Evolutionary conservation across 768 basidiomycete genomes (phyloP), one percentile per base, ranked within the genome.

Genomic region (Boletus sp.): DNA sequence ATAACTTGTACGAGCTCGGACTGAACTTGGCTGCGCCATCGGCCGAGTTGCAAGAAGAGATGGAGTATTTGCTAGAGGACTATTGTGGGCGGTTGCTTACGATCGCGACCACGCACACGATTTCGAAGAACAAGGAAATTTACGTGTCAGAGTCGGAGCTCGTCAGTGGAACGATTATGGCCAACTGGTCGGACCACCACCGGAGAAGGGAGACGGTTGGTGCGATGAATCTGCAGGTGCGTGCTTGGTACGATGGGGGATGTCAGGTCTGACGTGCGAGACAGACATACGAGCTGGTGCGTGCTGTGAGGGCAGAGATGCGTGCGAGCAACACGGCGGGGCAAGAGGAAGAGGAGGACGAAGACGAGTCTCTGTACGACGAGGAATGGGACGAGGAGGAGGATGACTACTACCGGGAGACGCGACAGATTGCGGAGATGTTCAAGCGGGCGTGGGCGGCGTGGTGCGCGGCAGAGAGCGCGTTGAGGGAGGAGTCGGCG

Each of bases 161-260:
- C 1, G 67, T 77, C 13, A 77, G 75, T 33, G 76, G 76, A 19
- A 77, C 77, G 21, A 78, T 77, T 25, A 73, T 76, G 62, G 75
- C 73, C 11, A 73, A 70, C 47, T 77, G 76, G 70, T 55, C 66
- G 7, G 76, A 77, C 60, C 77, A 75, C 56, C 70, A 72, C 30
- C 73, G 71, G 52, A 58, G 77, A 40, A 60, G 70, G 39, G 76
- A 77, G 43, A 72, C 73, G 2, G 71, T 75, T 5, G 42, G 63
- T 15, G 70, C 77, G 21, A 78, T 77, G 76, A 77, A 77, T 53
- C 30, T 78, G 23, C 75, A 77, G 74, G 76, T 74, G 51, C 33
- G 70, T 60, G 44, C 58, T 25, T 47, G 7, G 10, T 1, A 38
- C 13, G 50, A 15, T 3, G 39, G 38, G 0, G 0, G 15, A 15